Conservation (phyloP, 306 rosid species). For the Citrullus mucosospermus region DNA sequence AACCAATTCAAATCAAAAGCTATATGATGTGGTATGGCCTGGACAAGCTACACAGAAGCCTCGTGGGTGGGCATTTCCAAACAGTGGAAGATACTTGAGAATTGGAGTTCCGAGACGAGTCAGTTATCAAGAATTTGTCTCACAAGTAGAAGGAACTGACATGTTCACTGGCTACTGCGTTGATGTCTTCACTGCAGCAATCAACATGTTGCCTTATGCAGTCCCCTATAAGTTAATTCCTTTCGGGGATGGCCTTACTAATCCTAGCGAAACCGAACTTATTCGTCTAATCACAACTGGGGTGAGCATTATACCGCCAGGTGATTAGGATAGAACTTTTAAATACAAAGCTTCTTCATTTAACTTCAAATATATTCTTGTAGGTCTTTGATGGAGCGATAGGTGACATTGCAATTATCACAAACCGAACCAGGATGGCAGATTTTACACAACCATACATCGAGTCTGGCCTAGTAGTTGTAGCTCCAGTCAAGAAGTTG, state of each 20-base stretch:
- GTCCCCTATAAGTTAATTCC: constrained; percentile 55
- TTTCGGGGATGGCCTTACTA: constrained; percentile 51
- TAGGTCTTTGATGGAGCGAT: constrained; percentile 76
- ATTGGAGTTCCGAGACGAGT: constrained; percentile 65
- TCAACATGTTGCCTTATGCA: constrained; percentile 67
- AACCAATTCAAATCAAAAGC: constrained; percentile 29
- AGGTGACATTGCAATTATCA: constrained; percentile 82
- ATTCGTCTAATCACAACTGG: constrained; percentile 50
- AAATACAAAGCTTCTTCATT: constrained; percentile 8
- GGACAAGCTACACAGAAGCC: constrained; percentile 56
- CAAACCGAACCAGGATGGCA: constrained; percentile 67
- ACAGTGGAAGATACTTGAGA: constrained; percentile 59
- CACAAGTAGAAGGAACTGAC: constrained; percentile 38
- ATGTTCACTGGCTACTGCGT: constrained; percentile 70
- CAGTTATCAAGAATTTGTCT: constrained; percentile 50
- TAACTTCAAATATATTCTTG: constrained; percentile 11
- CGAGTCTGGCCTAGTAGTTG: constrained; percentile 89
- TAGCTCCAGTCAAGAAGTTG: constrained; percentile 44
- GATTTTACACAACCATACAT: constrained; percentile 91
- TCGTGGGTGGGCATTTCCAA: constrained; percentile 96
- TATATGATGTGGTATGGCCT: constrained; percentile 63
- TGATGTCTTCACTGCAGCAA: constrained; percentile 77
- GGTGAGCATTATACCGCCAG: constrained; percentile 35
- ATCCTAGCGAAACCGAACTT: constrained; percentile 56
- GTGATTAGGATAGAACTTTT: constrained; percentile 1